Conservation (phyloP, 371 early-diverging fungal species). For the Umbelopsis sp. region DNA sequence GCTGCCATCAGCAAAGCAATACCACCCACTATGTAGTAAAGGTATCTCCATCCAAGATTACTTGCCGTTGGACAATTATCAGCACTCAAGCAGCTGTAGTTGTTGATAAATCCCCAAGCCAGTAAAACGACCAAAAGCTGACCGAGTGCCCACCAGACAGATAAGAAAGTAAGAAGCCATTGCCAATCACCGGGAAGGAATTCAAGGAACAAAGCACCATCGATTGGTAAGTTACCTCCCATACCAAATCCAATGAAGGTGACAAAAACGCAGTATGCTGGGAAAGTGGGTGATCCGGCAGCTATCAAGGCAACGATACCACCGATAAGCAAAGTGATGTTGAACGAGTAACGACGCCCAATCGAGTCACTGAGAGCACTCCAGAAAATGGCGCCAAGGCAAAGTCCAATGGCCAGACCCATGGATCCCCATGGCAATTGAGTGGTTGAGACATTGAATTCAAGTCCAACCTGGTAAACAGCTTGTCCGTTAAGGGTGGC, state of each 20-base stretch:
- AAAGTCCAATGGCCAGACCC: conserved; percentile 53
- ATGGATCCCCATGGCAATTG: conserved; percentile 9
- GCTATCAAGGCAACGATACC: conserved; percentile 61
- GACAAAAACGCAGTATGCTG: conserved; percentile 52
- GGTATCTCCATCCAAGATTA: conserved; percentile 71
- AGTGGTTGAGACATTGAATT: conserved; percentile 4
- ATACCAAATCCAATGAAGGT: conserved; percentile 69
- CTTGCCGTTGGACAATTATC: conserved; percentile 30
- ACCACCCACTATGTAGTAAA: conserved; percentile 33
- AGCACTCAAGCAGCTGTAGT: conserved; percentile 52
- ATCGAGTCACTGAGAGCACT: conserved; percentile 63
- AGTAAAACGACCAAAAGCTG: conserved; percentile 60
- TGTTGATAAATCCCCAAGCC: conserved; percentile 53
- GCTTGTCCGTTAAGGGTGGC: conserved; percentile 7
- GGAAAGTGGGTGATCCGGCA: conserved; percentile 56
- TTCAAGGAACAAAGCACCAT: conserved; percentile 72
- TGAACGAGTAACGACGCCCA: conserved; percentile 69
- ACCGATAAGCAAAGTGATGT: conserved; percentile 63
- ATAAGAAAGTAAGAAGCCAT: conserved; percentile 68
- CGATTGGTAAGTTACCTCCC: conserved; percentile 77
- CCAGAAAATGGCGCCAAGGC: conserved; percentile 73
- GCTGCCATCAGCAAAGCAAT: conserved; percentile 66
- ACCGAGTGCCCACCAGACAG: conserved; percentile 72
- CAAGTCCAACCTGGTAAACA: conserved; percentile 10
- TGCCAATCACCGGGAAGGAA: conserved; percentile 68